Evolutionary conservation across 1,139 yeast genomes (phyloP).

Genomic region (Trichomonascaceae sp.): DNA sequence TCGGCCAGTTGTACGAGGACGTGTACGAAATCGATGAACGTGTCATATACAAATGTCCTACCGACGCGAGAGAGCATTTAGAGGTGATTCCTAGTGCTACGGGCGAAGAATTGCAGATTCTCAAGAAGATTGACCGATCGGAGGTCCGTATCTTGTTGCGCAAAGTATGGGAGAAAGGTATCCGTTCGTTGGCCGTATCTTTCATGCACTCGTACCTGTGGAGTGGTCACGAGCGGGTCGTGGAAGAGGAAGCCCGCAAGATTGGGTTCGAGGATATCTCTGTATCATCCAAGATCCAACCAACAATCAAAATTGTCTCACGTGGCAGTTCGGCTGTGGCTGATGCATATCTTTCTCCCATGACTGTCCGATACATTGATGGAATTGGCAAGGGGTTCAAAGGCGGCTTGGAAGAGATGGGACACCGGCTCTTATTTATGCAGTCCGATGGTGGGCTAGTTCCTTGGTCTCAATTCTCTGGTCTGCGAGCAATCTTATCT

Average conservation of each 20-base stretch:
- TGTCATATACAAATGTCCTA: conserved; percentile 25
- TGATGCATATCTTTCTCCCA: conserved; percentile 70
- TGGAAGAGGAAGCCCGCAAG: conserved; percentile 44
- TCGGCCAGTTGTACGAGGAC: conserved; percentile 45
- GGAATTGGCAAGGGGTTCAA: conserved; percentile 50
- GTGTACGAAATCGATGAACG: conserved; percentile 63
- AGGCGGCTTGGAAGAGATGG: conserved; percentile 34
- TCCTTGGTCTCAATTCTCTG: conserved; percentile 35
- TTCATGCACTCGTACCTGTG: conserved; percentile 58
- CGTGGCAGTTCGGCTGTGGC: conserved; percentile 64
- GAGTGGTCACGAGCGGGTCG: conserved; percentile 48
- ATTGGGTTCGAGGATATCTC: conserved; percentile 54
- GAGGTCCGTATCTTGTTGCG: conserved; percentile 31
- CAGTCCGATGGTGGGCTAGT: conserved; percentile 48
- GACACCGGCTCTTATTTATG: conserved; percentile 39
- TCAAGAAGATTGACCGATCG: conserved; percentile 34
- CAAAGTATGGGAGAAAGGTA: conserved; percentile 38
- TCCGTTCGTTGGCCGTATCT: conserved; percentile 54
- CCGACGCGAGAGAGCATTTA: conserved; percentile 18
- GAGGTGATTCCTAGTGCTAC: conserved; percentile 38
- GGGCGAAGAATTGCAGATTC: conserved; percentile 48
- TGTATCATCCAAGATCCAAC: conserved; percentile 50
- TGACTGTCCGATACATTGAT: conserved; percentile 45
- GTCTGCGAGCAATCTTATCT: conserved; percentile 38
- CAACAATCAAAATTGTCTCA: conserved; percentile 61